These are phyloP conservation scores for Nitzschia palea DNA, from an alignment of 108 stramenopile species.

Conservation along the genomic window DNA sequence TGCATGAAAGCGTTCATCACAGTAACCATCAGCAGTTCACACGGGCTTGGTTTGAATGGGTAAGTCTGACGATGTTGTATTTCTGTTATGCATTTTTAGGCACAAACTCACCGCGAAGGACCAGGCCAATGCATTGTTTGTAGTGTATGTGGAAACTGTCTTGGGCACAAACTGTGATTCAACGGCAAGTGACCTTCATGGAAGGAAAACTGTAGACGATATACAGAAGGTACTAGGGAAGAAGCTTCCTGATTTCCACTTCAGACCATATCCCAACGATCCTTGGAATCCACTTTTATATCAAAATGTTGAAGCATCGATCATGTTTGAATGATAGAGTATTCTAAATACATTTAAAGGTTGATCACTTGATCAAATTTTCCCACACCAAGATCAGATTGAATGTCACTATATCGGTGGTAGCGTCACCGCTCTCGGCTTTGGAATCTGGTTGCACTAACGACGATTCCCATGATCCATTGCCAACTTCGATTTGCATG, in stretches of 20 bases:
- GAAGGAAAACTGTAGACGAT: neutral
- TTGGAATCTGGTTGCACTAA: slow-evolving; percentile 42
- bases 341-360: too few species aligned
- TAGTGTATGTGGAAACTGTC: neutral
- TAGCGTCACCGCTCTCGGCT: neutral
- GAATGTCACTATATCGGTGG: slow-evolving; percentile 35
- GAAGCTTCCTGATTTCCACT: neutral
- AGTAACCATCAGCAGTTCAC: slow-evolving; percentile 38
- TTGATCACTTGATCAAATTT: too few species aligned
- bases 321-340: neutral
- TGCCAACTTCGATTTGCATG: slow-evolving; percentile 74
- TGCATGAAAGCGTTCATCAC: slow-evolving; percentile 57
- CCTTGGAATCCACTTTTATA: neutral
- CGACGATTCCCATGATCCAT: slow-evolving; percentile 84
- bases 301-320: slow-evolving; percentile 2
- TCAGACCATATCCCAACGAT: neutral
- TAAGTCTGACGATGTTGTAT: neutral
- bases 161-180: neutral
- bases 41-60: slow-evolving; percentile 73
- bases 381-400: slow-evolving; percentile 40
- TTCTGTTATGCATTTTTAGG: neutral
- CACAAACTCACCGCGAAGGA: neutral
- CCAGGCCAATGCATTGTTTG: slow-evolving; percentile 10
- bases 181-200: neutral
- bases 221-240: neutral